Percentiles rank a stretch among this genome's conserved stretches.
phyloP scores from a whole-genome alignment of 768 basidiomycete genomes.

The Cystofilobasidium ferigula region DNA sequence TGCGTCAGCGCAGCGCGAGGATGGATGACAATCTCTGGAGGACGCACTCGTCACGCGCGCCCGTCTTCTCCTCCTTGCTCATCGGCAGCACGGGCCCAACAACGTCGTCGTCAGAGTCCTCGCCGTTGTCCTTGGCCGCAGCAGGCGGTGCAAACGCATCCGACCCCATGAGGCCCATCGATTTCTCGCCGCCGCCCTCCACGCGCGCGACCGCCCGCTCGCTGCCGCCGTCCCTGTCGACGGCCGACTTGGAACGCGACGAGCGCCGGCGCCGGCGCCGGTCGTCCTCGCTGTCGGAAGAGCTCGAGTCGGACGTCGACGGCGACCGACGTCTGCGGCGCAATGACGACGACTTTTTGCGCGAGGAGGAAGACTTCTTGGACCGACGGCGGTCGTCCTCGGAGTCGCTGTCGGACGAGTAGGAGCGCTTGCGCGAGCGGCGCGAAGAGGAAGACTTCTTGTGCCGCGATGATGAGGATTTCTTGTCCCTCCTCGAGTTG shows the following conservation, averaged over 20 bases:
- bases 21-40: too few relatives aligned
- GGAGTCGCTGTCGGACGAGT: constrained; percentile 8
- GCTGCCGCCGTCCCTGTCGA: constrained; percentile 28
- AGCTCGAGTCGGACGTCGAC: constrained; percentile 15
- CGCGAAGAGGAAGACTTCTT: constrained; percentile 15
- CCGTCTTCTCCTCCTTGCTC: constrained; percentile 47
- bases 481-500: constrained; percentile 8
- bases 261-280: constrained; percentile 36
- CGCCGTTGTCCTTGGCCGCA: constrained; percentile 41
- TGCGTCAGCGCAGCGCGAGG: too few relatives aligned
- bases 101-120: constrained; percentile 52
- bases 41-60: constrained; percentile 49
- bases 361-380: constrained; percentile 1
- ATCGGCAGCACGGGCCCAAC: constrained; percentile 54
- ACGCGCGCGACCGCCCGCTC: not conserved
- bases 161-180: constrained; percentile 20
- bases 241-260: constrained; percentile 24
- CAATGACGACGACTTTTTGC: constrained; percentile 9
- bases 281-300: constrained; percentile 9
- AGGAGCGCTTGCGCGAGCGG: not conserved
- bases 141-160: constrained; percentile 27
- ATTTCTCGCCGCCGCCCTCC: constrained; percentile 10
- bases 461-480: constrained; percentile 1
- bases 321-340: constrained; percentile 8
- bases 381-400: constrained; percentile 6